phyloP scores from a whole-genome alignment of 2,329 filamentous ascomycete species.

The Epichloe gansuensis region DNA sequence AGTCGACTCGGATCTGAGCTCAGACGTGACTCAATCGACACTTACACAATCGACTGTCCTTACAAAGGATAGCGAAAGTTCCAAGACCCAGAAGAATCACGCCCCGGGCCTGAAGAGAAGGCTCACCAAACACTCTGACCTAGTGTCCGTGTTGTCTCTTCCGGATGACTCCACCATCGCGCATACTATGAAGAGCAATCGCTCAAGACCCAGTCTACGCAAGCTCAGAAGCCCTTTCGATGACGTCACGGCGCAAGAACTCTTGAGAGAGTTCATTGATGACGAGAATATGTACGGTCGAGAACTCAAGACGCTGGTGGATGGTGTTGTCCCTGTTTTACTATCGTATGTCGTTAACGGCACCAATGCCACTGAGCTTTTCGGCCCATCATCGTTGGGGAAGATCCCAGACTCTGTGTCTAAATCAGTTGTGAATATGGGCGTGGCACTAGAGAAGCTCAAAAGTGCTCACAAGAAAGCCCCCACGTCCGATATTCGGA shows the following conservation, averaged over 20 bases:
- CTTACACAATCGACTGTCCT: constrained; percentile 39
- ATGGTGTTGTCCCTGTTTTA: constrained; percentile 88
- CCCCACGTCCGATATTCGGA: constrained; percentile 57
- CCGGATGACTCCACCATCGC: constrained; percentile 44
- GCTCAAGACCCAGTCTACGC: constrained; percentile 66
- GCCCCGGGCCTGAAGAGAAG: constrained; percentile 53
- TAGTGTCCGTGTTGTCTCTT: constrained; percentile 82
- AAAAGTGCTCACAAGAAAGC: constrained; percentile 70
- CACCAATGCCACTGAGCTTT: constrained; percentile 51
- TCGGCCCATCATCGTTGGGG: constrained; percentile 37
- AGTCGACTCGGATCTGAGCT: constrained; percentile 36
- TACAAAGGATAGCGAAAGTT: constrained; percentile 29
- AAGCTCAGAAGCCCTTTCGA: constrained; percentile 55
- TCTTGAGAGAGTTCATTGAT: constrained; percentile 66
- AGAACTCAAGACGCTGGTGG: constrained; percentile 84
- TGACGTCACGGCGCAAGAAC: constrained; percentile 57
- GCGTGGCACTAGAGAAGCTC: constrained; percentile 73
- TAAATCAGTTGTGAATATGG: constrained; percentile 88
- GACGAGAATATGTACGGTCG: constrained; percentile 83
- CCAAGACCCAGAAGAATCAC: constrained; percentile 20
- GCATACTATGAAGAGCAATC: constrained; percentile 53
- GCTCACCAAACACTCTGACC: constrained; percentile 81
- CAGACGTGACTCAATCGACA: constrained; percentile 33
- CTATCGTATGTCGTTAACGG: constrained; percentile 71
- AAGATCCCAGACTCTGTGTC: constrained; percentile 51